phyloP scores from a whole-genome alignment of 2,329 filamentous ascomycete genomes.

The Chaetomiaceae sp. region DNA sequence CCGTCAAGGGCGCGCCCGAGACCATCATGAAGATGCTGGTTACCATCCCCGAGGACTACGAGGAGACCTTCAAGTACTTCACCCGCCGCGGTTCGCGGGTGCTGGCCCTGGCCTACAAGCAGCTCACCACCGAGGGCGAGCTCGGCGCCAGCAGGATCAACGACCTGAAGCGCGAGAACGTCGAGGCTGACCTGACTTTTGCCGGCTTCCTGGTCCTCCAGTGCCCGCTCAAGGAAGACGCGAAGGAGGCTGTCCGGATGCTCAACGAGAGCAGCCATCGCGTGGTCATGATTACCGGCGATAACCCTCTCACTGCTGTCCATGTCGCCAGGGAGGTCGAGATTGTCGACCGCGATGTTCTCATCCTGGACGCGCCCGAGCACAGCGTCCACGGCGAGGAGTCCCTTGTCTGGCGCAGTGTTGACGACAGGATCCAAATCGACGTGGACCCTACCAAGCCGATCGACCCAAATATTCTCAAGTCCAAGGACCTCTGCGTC shows the following conservation, averaged over 20 bases:
- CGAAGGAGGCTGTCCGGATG: slow-evolving; percentile 90
- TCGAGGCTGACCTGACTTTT: slow-evolving; percentile 80
- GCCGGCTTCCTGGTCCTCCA: slow-evolving; percentile 94
- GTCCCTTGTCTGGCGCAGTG: slow-evolving; percentile 86
- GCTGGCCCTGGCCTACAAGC: slow-evolving; percentile 89
- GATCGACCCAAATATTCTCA: slow-evolving; percentile 75
- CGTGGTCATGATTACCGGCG: slow-evolving; percentile 98
- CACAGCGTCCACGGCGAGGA: slow-evolving; percentile 75
- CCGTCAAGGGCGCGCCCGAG: slow-evolving; percentile 94
- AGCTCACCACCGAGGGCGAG: slow-evolving; percentile 75
- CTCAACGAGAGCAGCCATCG: slow-evolving; percentile 98
- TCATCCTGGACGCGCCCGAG: slow-evolving; percentile 93
- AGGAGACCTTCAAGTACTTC: slow-evolving; percentile 98
- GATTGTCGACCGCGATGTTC: slow-evolving; percentile 91
- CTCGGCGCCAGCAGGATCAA: slow-evolving; percentile 83
- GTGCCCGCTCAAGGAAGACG: slow-evolving; percentile 94
- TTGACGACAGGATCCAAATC: slow-evolving; percentile 84
- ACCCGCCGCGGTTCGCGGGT: slow-evolving; percentile 94
- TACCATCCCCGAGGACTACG: slow-evolving; percentile 78
- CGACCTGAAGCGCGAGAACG: slow-evolving; percentile 86
- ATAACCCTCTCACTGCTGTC: slow-evolving; percentile 93
- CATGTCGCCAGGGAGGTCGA: slow-evolving; percentile 95
- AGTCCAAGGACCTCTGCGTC: slow-evolving; percentile 86
- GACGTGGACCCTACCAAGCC: slow-evolving; percentile 78
- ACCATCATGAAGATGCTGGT: slow-evolving; percentile 93